phyloP scores from a whole-genome alignment of 176 grass and related monocot genomes.

The Zoysia pacifica region DNA sequence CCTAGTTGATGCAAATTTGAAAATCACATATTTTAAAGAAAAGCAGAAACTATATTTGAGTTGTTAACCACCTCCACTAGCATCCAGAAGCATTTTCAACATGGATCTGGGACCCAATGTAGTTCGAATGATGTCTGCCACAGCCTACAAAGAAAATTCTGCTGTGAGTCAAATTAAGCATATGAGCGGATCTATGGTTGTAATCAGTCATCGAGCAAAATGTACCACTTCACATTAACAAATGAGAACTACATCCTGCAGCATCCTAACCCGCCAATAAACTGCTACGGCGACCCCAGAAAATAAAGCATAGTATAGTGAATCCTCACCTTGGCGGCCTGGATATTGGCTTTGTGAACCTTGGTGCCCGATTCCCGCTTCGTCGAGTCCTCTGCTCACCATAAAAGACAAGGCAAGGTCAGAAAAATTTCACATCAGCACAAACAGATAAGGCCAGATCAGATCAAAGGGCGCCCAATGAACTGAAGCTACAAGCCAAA shows the following conservation, averaged over 20 bases:
- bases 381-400: conserved; percentile 79
- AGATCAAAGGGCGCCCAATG: background rate
- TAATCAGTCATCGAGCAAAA: background rate
- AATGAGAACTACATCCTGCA: background rate
- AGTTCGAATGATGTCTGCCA: conserved; percentile 94
- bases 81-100: conserved; percentile 99
- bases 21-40: background rate
- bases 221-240: background rate
- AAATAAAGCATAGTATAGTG: background rate
- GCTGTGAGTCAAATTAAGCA: background rate
- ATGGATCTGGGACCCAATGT: conserved; percentile 96
- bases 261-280: background rate
- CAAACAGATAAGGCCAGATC: conserved; percentile 27
- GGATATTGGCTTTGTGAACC: conserved; percentile 89
- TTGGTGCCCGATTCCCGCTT: conserved; percentile 88
- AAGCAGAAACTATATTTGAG: background rate
- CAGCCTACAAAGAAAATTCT: conserved; percentile 59
- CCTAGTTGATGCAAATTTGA: no score
- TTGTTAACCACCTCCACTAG: conserved; percentile 62
- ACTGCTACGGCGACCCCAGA: background rate
- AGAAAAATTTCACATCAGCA: conserved; percentile 1
- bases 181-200: background rate
- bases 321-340: conserved; percentile 79
- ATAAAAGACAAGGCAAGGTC: conserved; percentile 8
- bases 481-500: conserved; percentile 11